Evolutionary conservation across 768 basidiomycete genomes (phyloP).

Genomic region (Leccinum subgranulosum): DNA sequence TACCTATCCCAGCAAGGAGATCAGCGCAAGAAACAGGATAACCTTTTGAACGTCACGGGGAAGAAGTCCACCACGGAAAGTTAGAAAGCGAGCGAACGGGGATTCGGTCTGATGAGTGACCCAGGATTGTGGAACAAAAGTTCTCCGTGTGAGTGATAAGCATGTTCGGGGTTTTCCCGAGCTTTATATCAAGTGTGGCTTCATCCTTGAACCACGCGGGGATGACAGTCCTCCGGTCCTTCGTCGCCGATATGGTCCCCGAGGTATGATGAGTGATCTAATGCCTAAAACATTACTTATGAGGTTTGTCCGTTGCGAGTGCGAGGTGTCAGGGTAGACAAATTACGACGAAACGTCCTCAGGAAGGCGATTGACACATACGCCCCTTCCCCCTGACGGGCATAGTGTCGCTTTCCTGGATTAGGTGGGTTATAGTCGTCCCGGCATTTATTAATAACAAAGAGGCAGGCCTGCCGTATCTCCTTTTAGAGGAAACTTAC

Average conservation of each 20-base stretch:
- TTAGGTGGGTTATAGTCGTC: slow-evolving; percentile 4
- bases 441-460: neutral
- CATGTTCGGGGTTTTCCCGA: neutral
- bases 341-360: neutral
- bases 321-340: neutral
- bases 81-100: neutral
- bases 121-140: neutral
- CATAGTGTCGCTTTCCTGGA: neutral
- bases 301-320: neutral
- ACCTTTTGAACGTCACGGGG: neutral
- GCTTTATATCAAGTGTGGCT: slow-evolving; percentile 9
- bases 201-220: slow-evolving; percentile 14
- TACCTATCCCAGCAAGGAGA: neutral
- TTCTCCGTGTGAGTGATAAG: neutral
- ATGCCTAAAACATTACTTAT: neutral
- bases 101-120: neutral
- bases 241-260: neutral
- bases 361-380: neutral
- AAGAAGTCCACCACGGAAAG: neutral
- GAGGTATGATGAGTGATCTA: neutral
- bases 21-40: neutral
- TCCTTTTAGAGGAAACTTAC: neutral
- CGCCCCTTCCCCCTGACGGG: neutral
- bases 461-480: neutral
- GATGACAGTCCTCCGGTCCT: neutral